Percentiles rank a stretch among this genome's conserved stretches.
These are phyloP conservation scores for Cordyceps cateniannulata DNA, from an alignment of 2,329 filamentous ascomycete genomes.

Conservation along the genomic window DNA sequence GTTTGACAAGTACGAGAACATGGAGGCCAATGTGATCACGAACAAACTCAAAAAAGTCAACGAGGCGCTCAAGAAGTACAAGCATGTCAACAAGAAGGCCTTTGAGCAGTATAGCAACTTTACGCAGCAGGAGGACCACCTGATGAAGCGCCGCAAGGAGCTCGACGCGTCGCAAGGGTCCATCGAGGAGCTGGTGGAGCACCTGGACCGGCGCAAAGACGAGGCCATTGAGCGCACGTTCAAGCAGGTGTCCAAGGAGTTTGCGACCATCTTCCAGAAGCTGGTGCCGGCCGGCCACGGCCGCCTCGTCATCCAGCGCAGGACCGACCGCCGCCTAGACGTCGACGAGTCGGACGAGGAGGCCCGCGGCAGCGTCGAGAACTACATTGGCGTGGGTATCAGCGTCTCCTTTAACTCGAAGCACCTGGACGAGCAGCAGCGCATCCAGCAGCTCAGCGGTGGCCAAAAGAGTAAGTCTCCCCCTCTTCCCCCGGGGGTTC, in stretches of 20 bases:
- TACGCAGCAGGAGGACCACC: constrained; percentile 80
- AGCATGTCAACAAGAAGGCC: constrained; percentile 98
- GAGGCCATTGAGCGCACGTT: constrained; percentile 98
- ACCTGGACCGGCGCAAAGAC: constrained; percentile 91
- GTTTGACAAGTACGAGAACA: constrained; percentile 82
- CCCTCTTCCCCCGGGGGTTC: background rate
- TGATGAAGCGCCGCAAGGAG: constrained; percentile 78
- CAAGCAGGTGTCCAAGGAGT: constrained; percentile 93
- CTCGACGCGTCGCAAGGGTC: constrained; percentile 79
- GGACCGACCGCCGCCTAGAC: constrained; percentile 64
- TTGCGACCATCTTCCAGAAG: constrained; percentile 87
- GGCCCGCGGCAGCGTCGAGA: constrained; percentile 71
- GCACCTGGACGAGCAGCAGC: constrained; percentile 89
- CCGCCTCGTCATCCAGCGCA: constrained; percentile 84
- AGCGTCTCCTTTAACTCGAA: constrained; percentile 98
- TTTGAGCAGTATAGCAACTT: constrained; percentile 99
- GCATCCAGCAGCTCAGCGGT: constrained; percentile 93
- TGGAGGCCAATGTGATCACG: constrained; percentile 66
- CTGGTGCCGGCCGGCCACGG: constrained; percentile 92
- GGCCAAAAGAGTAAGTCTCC: constrained; percentile 84
- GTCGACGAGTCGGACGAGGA: constrained; percentile 59
- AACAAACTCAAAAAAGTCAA: constrained; percentile 81
- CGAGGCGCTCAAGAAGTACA: constrained; percentile 90
- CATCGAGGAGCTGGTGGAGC: constrained; percentile 86
- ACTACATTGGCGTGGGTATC: constrained; percentile 94